Conservation (phyloP, 116 monocot genomes). For the Cymodocea nodosa region DNA sequence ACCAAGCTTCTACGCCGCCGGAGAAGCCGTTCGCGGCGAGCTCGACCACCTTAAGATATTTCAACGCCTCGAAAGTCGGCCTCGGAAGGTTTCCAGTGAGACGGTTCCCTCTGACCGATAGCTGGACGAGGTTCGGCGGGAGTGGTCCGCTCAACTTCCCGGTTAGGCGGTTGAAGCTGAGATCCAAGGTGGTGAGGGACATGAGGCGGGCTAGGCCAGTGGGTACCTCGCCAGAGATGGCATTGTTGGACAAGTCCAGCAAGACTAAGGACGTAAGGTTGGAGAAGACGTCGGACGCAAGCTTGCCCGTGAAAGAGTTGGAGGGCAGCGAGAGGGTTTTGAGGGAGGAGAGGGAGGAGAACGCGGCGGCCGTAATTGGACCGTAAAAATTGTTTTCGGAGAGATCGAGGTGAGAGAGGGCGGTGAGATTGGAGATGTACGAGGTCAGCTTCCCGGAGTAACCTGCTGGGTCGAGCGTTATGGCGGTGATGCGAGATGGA, state of each 20-base stretch:
- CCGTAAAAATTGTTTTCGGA: slow-evolving; percentile 32
- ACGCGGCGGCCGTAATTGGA: slow-evolving; percentile 12
- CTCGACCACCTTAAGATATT: slow-evolving; percentile 34
- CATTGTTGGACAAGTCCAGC: slow-evolving; percentile 32
- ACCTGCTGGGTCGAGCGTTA: slow-evolving; percentile 47
- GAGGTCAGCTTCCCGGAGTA: slow-evolving; percentile 29
- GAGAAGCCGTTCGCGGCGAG: slow-evolving; percentile 27
- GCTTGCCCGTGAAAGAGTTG: slow-evolving; percentile 24
- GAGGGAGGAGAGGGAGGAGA: slow-evolving; percentile 16
- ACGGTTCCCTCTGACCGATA: slow-evolving; percentile 35
- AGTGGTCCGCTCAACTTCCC: slow-evolving; percentile 30
- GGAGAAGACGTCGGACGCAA: slow-evolving; percentile 10
- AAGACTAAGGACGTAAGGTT: slow-evolving; percentile 8
- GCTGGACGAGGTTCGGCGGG: slow-evolving; percentile 29
- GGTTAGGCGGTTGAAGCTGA: slow-evolving; percentile 42
- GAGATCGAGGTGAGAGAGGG: slow-evolving; percentile 31
- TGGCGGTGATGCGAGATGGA: slow-evolving; percentile 14
- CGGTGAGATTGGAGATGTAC: slow-evolving; percentile 27
- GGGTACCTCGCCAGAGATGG: slow-evolving; percentile 28
- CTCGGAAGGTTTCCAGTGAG: slow-evolving; percentile 17
- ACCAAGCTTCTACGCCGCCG: slow-evolving; percentile 43
- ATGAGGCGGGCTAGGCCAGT: slow-evolving; percentile 7
- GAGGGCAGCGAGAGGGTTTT: slow-evolving; percentile 16
- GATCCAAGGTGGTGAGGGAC: slow-evolving; percentile 24
- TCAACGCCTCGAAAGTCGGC: slow-evolving; percentile 20